Conservation (phyloP, 495 filamentous ascomycete genomes). For the Podospora appendiculata region DNA sequence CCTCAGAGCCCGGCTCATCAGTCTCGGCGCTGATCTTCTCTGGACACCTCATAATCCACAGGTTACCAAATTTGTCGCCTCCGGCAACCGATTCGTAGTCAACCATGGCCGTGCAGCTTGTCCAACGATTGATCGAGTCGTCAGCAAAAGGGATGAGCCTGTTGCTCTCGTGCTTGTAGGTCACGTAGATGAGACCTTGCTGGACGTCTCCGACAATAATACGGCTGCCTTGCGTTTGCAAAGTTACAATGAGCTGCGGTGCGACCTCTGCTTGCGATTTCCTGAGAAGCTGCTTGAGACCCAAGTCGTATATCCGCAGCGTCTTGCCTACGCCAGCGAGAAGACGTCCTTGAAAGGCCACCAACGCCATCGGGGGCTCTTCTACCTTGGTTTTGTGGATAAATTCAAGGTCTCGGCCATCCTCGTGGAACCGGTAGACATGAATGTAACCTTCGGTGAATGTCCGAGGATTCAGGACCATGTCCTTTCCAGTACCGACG, state of each 20-base stretch:
- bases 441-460: constrained; percentile 78
- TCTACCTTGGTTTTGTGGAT: constrained; percentile 93
- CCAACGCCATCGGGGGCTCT: constrained; percentile 78
- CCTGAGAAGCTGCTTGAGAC: constrained; percentile 80
- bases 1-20: constrained; percentile 87
- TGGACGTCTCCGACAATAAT: constrained; percentile 89
- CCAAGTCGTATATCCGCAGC: constrained; percentile 83
- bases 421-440: constrained; percentile 83
- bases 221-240: constrained; percentile 86
- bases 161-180: constrained; percentile 90
- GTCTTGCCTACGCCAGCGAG: constrained; percentile 75
- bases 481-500: constrained; percentile 88
- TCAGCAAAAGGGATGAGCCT: constrained; percentile 86
- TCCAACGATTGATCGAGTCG: constrained; percentile 83
- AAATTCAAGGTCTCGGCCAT: constrained; percentile 81
- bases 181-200: constrained; percentile 82
- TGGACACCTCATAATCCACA: constrained; percentile 87
- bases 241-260: constrained; percentile 72
- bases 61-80: constrained; percentile 95
- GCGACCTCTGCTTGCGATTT: constrained; percentile 79
- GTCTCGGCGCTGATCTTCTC: constrained; percentile 78
- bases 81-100: constrained; percentile 96
- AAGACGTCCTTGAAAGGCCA: constrained; percentile 86
- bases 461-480: constrained; percentile 66
- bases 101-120: constrained; percentile 80